A percentile compares a stretch with the other conserved stretches of the same genome.
Evolutionary conservation across 495 filamentous ascomycete species (phyloP).

Genomic region (Daldinia grandis): DNA sequence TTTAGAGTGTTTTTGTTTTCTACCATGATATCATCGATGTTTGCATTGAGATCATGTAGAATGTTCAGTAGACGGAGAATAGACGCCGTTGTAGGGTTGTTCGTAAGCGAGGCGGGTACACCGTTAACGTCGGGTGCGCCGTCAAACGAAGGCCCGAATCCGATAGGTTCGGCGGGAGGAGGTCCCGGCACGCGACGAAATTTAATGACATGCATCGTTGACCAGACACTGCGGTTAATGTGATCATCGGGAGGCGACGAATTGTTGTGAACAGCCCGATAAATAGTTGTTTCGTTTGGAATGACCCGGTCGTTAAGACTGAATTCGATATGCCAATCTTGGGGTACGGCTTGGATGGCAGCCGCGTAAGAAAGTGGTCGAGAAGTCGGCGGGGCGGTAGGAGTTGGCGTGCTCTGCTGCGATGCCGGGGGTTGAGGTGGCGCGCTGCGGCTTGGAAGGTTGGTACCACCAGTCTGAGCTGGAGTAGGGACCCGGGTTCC

Average conservation of each 20-base stretch:
- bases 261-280: slow-evolving; percentile 87
- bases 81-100: slow-evolving; percentile 81
- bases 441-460: slow-evolving; percentile 54
- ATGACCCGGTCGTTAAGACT: slow-evolving; percentile 85
- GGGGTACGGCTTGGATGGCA: slow-evolving; percentile 78
- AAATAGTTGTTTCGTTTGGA: slow-evolving; percentile 93
- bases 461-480: slow-evolving; percentile 61
- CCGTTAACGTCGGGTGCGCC: slow-evolving; percentile 50
- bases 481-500: slow-evolving; percentile 91
- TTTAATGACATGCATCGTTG: slow-evolving; percentile 86
- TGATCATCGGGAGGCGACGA: slow-evolving; percentile 71
- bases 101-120: slow-evolving; percentile 84
- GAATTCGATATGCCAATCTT: slow-evolving; percentile 99
- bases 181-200: slow-evolving; percentile 88
- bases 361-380: slow-evolving; percentile 80
- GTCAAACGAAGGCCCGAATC: slow-evolving; percentile 65
- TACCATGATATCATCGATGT: slow-evolving; percentile 95
- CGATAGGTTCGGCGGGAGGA: slow-evolving; percentile 79
- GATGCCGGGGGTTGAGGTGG: slow-evolving; percentile 56
- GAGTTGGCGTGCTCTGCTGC: slow-evolving; percentile 59
- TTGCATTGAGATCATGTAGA: slow-evolving; percentile 91
- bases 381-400: slow-evolving; percentile 58
- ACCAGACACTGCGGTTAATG: slow-evolving; percentile 82
- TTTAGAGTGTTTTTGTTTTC: slow-evolving; percentile 77
- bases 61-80: slow-evolving; percentile 91